phyloP scores from a whole-genome alignment of 140 eudicot species.

The Anethum foeniculum region DNA sequence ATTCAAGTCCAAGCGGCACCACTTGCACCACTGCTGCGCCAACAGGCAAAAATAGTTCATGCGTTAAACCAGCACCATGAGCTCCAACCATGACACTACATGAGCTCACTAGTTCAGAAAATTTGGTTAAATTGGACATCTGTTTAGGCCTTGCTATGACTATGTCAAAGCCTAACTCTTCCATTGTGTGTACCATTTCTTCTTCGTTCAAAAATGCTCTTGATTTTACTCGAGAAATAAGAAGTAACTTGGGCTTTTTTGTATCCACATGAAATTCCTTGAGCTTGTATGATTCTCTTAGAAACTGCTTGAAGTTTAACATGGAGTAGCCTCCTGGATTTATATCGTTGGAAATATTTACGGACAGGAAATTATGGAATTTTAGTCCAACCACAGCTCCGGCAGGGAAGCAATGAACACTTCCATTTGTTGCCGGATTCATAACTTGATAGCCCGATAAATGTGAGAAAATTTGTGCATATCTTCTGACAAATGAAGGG shows the following conservation, averaged over 20 bases:
- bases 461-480: conserved; percentile 21
- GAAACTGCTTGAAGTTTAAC: conserved; percentile 33
- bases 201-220: conserved; percentile 41
- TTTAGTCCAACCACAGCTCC: conserved; percentile 38
- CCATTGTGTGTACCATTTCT: conserved; percentile 52
- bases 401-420: conserved; percentile 44
- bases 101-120: conserved; percentile 40
- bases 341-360: conserved; percentile 21
- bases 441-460: conserved; percentile 30
- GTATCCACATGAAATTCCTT: conserved; percentile 13
- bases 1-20: conserved; percentile 52
- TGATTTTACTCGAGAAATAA: conserved; percentile 33
- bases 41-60: conserved; percentile 48
- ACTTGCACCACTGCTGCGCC: conserved; percentile 58
- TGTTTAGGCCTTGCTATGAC: conserved; percentile 29
- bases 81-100: conserved; percentile 60
- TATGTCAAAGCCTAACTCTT: conserved; percentile 46
- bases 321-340: conserved; percentile 35
- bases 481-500: conserved; percentile 26
- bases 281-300: conserved; percentile 32
- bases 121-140: conserved; percentile 36
- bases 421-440: conserved; percentile 19
- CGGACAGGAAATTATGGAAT: conserved; percentile 29
- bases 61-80: conserved; percentile 65
- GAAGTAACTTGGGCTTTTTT: conserved; percentile 33